Evolutionary conservation across 257 asterid genomes (phyloP).

Genomic region (Plectranthus barbatus): DNA sequence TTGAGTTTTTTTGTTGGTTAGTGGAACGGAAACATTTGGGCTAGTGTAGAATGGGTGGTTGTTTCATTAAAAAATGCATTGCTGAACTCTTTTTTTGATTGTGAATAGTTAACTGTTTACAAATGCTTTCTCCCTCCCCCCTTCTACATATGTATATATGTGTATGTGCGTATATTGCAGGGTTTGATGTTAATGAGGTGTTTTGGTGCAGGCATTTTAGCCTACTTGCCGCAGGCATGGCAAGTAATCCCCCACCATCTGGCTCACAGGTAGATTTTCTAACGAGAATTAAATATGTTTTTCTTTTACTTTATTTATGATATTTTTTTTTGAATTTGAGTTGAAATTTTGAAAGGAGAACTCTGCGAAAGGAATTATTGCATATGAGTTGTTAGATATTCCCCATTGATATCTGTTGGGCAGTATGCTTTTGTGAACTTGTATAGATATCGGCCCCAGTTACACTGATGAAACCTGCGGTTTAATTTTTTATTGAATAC

Average conservation of each 20-base stretch:
- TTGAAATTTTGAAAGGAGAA: background rate
- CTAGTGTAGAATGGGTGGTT: background rate
- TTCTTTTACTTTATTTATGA: background rate
- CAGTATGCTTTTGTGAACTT: background rate
- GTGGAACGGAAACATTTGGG: background rate
- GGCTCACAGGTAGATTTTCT: conserved; percentile 57
- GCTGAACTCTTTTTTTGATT: background rate
- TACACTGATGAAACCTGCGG: too few species aligned
- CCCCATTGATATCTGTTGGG: background rate
- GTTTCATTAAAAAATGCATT: background rate
- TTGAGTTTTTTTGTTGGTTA: background rate
- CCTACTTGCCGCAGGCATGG: conserved; percentile 41
- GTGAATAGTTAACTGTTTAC: too few species aligned
- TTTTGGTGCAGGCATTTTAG: conserved; percentile 20
- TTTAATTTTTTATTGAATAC: background rate
- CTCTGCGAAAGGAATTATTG: background rate
- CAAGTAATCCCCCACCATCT: conserved; percentile 69
- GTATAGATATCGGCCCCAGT: background rate
- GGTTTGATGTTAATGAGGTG: background rate
- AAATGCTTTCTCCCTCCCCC: background rate
- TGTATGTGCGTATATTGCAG: background rate
- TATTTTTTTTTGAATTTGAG: background rate
- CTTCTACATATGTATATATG: background rate
- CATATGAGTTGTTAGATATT: background rate
- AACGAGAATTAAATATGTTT: background rate